Conservation (phyloP, 108 stramenopile species). For the Cyclostephanos invisitatus region DNA sequence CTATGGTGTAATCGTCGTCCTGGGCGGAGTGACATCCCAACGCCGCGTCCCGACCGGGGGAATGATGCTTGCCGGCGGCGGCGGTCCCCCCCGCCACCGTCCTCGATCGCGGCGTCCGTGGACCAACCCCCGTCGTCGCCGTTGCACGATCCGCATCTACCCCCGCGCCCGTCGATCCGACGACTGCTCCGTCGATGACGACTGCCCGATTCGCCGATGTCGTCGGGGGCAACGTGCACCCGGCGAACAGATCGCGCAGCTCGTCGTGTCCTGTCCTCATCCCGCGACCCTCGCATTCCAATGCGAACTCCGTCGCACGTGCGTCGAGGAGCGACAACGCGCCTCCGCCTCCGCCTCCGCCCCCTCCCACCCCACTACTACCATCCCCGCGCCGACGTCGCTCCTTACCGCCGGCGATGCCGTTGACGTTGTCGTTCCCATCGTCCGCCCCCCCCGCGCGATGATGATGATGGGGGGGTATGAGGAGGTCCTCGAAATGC, state of each 20-base stretch:
- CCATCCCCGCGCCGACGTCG: not conserved
- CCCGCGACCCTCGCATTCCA: slow-evolving; percentile 72
- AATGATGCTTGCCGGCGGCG: no score
- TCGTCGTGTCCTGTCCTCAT: slow-evolving; percentile 73
- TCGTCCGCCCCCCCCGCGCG: no score
- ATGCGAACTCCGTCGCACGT: slow-evolving; percentile 49
- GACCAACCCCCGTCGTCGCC: no score
- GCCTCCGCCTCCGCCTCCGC: no score
- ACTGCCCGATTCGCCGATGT: not conserved
- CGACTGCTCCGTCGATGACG: not conserved
- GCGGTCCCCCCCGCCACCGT: no score
- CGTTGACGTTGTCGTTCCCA: not conserved
- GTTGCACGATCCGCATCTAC: not conserved
- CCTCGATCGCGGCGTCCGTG: not conserved
- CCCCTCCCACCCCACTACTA: not conserved
- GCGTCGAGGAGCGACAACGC: slow-evolving; percentile 10
- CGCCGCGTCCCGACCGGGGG: no score
- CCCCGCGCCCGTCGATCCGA: not conserved
- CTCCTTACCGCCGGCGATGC: not conserved
- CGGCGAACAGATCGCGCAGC: slow-evolving; percentile 52
- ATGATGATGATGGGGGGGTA: no score
- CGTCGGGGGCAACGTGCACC: slow-evolving; percentile 40
- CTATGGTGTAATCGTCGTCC: slow-evolving; percentile 40
- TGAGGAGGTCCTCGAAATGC: slow-evolving; percentile 29
- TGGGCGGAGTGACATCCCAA: not conserved